A percentile compares a stretch with the other conserved stretches of the same genome.
Conservation (phyloP, 352 stramenopile species). For the Phytopythium vexans region DNA sequence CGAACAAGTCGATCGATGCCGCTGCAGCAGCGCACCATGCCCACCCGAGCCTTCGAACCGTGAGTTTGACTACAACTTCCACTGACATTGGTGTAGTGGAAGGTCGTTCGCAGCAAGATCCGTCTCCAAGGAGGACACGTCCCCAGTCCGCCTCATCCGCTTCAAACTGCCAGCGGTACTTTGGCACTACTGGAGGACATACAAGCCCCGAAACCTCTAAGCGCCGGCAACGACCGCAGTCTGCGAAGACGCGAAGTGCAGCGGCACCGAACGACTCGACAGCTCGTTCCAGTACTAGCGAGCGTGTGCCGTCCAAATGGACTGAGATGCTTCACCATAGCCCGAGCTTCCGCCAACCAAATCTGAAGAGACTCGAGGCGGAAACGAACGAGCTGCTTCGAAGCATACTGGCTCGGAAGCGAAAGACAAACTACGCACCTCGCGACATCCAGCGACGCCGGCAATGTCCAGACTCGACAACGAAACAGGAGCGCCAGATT, state of each 20-base stretch:
- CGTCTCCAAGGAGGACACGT: too few relatives aligned
- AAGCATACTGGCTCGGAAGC: slow-evolving; percentile 16
- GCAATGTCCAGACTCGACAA: not conserved
- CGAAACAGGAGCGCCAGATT: slow-evolving; percentile 3
- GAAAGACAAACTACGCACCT: slow-evolving; percentile 1
- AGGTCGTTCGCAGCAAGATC: too few relatives aligned
- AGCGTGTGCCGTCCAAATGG: slow-evolving; percentile 33
- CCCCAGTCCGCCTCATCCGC: too few relatives aligned
- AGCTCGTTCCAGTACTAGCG: not conserved
- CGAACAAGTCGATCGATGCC: too few relatives aligned
- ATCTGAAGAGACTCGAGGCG: slow-evolving; percentile 25
- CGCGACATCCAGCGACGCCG: not conserved
- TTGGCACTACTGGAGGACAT: not conserved
- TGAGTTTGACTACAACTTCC: too few relatives aligned
- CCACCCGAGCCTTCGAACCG: too few relatives aligned
- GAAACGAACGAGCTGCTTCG: slow-evolving; percentile 50
- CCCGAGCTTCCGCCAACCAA: slow-evolving; percentile 33
- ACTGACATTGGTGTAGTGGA: too few relatives aligned
- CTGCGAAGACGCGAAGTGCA: slow-evolving; percentile 14
- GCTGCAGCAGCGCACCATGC: too few relatives aligned
- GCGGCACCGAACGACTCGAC: slow-evolving; percentile 1
- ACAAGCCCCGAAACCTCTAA: not conserved
- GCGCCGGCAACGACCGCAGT: slow-evolving; percentile 22
- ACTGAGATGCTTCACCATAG: slow-evolving; percentile 37
- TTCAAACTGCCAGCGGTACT: too few relatives aligned